A percentile compares a stretch with the other conserved stretches of the same genome.
Conservation (phyloP, 2,329 filamentous ascomycete genomes). For the Aureobasidium musti region DNA sequence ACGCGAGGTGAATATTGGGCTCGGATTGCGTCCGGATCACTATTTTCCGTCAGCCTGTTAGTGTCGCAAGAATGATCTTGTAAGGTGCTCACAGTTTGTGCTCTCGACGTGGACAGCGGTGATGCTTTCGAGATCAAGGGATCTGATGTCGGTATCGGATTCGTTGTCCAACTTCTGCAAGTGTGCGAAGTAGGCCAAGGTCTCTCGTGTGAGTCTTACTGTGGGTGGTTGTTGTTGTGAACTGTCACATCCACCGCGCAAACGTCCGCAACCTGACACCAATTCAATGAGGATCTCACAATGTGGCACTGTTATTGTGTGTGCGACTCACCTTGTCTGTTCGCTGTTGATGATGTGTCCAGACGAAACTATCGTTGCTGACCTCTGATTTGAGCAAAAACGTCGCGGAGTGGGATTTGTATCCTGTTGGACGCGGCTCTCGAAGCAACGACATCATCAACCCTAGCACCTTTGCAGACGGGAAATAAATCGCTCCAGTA, state of each 20-base stretch:
- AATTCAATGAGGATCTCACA: neutral
- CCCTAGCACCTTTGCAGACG: neutral
- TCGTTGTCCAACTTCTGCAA: neutral
- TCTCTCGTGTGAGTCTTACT: neutral
- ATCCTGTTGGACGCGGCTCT: neutral
- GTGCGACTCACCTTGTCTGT: neutral
- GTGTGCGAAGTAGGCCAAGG: neutral
- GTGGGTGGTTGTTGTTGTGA: neutral
- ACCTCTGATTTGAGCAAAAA: neutral
- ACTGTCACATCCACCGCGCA: neutral
- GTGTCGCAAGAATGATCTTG: neutral
- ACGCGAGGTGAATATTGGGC: neutral
- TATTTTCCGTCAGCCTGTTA: neutral
- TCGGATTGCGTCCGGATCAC: neutral
- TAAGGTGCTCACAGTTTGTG: neutral
- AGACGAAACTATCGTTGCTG: neutral
- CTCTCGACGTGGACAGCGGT: neutral
- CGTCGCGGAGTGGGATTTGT: neutral
- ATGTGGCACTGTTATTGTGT: neutral
- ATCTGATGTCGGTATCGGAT: neutral
- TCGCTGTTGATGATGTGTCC: neutral
- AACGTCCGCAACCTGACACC: neutral
- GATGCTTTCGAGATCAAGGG: neutral
- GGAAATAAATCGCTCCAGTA: neutral
- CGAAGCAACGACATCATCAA: neutral